Base-by-base conservation (phyloP, 2,329 filamentous ascomycete species). In the Pestalotiopsis sp. region DNA sequence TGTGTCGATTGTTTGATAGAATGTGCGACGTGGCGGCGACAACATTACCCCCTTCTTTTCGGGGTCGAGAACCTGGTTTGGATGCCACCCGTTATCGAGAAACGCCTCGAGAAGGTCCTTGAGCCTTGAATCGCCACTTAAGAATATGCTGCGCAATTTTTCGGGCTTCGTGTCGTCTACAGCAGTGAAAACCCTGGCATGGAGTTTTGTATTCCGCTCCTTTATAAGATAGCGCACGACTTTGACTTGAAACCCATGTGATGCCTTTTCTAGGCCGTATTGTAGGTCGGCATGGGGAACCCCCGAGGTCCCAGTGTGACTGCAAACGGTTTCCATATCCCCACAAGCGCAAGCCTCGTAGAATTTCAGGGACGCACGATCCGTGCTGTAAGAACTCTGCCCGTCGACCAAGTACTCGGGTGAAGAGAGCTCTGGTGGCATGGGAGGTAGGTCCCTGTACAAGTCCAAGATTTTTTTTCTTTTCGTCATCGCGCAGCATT, bases 221-320 rank as follows among this genome's bases (percentile, higher is more conserved):
- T 67, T n/a, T 20, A 67, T 58, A 4, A 61, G 52, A 23, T 59
- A 67, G 2, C 56, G 56, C 38, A 67, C 56, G 20, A 39, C 45
- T 2, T 45, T n/a, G 13, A 61, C 38, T 14, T 67, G 36, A 9
- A 67, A 67, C n/a, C 11, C 52, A 39, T 67, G 65, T 14, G 65
- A 27, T n/a, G 65, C 65, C 36, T 67, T 61, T 6, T 67, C 65
- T 14, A 67, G 7, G 56, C 65, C 65, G 36, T 61, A 67, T 38
- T 67, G 65, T 4, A 57, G 36, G 36, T 67, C 31, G 31, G 38
- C 31, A 5, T 67, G 65, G 3, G 52, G 57, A 9, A 56, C 4
- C 4, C 7, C 31, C 5, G 56, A 38, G 36, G 7, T 27, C n/a
- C 38, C 49, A n/a, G 27, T 4, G 20, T 41, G 31, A 23, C 4